phyloP scores from a whole-genome alignment of 148 eudicot genomes.

The Camellia japonica region DNA sequence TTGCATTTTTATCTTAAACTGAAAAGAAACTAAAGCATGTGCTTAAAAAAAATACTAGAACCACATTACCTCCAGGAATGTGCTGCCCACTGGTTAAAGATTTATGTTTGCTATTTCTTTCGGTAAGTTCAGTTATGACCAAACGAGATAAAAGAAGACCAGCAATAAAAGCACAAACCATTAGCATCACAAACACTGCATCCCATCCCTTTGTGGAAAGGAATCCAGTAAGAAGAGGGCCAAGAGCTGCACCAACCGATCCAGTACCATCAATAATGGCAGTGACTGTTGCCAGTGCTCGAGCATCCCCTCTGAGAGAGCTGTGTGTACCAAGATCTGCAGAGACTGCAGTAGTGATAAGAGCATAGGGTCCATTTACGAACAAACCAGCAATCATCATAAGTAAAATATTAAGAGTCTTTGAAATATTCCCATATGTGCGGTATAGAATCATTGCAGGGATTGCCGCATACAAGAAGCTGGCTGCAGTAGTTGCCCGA shows the following conservation, averaged over 20 bases:
- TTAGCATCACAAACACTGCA: constrained; percentile 73
- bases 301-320: constrained; percentile 79
- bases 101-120: constrained; percentile 30
- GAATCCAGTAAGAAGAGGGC: constrained; percentile 89
- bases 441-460: constrained; percentile 81
- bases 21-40: background rate
- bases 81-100: constrained; percentile 23
- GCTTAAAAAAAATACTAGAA: background rate
- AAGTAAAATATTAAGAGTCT: constrained; percentile 63
- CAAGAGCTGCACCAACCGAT: constrained; percentile 89
- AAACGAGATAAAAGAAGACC: constrained; percentile 74
- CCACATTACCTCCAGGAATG: constrained; percentile 37
- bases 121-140: constrained; percentile 59
- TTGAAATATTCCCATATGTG: constrained; percentile 63
- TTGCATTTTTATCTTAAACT: background rate
- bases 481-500: constrained; percentile 86
- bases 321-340: constrained; percentile 97
- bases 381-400: constrained; percentile 88
- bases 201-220: constrained; percentile 86
- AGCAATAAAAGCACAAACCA: constrained; percentile 70
- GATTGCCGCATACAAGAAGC: constrained; percentile 82
- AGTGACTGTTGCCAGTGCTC: constrained; percentile 98
- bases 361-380: constrained; percentile 94
- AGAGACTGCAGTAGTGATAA: constrained; percentile 95
- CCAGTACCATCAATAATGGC: constrained; percentile 98